Evolutionary conservation across 2,329 filamentous ascomycete species (phyloP).

Genomic region (Fusarium succisae): DNA sequence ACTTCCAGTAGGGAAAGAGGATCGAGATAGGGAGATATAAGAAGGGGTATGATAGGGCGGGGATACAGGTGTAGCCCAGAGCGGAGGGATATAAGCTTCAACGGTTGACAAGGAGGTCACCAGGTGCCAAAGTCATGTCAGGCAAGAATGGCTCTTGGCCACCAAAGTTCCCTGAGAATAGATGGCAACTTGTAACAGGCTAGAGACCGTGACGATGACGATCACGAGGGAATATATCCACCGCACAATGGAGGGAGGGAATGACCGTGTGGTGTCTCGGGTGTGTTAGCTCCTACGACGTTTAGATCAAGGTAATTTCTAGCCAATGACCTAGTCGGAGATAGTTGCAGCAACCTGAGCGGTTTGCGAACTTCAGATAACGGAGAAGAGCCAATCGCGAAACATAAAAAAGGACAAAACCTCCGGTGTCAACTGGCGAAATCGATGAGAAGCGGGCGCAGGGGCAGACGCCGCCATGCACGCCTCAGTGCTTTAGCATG

Average conservation of each 20-base stretch:
- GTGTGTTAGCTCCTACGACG: conserved; percentile 1
- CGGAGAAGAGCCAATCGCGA: conserved; percentile 2
- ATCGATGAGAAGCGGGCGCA: conserved; percentile 22
- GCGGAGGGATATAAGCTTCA: conserved; percentile 37
- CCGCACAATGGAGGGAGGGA: conserved; percentile 22
- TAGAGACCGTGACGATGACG: conserved; percentile 29
- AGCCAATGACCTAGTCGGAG: not conserved
- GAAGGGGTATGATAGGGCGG: conserved; percentile 18
- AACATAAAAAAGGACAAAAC: not conserved
- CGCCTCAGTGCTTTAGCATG: conserved; percentile 15
- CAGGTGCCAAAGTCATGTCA: conserved; percentile 21
- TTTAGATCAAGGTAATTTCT: not conserved
- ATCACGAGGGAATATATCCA: conserved; percentile 34
- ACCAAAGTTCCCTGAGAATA: conserved; percentile 13
- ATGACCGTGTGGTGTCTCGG: conserved; percentile 26
- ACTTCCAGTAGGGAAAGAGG: conserved; percentile 29
- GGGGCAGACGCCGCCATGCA: conserved; percentile 23
- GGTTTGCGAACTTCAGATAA: conserved; percentile 15
- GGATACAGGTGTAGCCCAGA: conserved; percentile 5
- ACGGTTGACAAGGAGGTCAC: conserved; percentile 33
- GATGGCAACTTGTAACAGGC: conserved; percentile 30
- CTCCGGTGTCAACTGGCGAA: not conserved
- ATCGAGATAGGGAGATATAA: conserved; percentile 7
- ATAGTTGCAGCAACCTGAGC: conserved; percentile 7
- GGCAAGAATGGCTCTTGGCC: conserved; percentile 9